Percentiles rank a stretch among this genome's conserved stretches.
phyloP scores from a whole-genome alignment of 495 filamentous ascomycete genomes.

The Xylaria flabelliformis region DNA sequence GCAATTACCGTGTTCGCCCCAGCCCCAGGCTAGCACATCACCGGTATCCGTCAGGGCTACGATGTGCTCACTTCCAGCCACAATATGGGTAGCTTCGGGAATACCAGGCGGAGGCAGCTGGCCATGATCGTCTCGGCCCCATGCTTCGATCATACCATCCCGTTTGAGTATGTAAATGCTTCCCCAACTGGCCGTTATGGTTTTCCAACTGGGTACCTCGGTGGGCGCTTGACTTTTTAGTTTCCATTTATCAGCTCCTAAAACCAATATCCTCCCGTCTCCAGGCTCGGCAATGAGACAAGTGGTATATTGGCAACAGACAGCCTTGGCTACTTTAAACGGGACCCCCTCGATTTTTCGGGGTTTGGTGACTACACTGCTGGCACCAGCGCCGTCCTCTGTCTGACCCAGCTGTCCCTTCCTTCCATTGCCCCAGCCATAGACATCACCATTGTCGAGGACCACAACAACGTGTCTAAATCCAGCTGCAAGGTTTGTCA shows the following conservation, averaged over 20 bases:
- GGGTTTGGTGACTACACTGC: constrained; percentile 60
- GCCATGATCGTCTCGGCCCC: constrained; percentile 84
- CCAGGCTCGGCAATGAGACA: constrained; percentile 63
- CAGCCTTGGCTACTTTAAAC: constrained; percentile 65
- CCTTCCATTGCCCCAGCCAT: constrained; percentile 85
- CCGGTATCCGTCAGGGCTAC: constrained; percentile 69
- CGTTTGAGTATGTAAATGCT: constrained; percentile 71
- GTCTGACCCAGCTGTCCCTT: constrained; percentile 80
- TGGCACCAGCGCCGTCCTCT: constrained; percentile 33
- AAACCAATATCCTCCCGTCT: constrained; percentile 61
- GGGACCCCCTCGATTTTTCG: constrained; percentile 59
- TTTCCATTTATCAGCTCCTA: constrained; percentile 75
- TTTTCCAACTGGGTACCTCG: constrained; percentile 57
- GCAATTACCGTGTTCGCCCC: constrained; percentile 98
- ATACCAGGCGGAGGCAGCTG: constrained; percentile 72
- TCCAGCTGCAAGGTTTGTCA: constrained; percentile 70
- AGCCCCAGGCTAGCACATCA: constrained; percentile 81
- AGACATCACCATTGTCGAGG: constrained; percentile 75
- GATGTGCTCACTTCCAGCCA: constrained; percentile 87
- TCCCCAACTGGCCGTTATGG: constrained; percentile 80
- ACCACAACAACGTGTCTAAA: constrained; percentile 79
- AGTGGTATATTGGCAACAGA: constrained; percentile 85
- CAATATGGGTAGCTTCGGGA: constrained; percentile 60
- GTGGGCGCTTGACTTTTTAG: constrained; percentile 54
- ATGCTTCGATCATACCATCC: constrained; percentile 63